These are phyloP conservation scores for Fragaria nilgerrensis DNA, from an alignment of 306 rosid species.

Conservation along the genomic window DNA sequence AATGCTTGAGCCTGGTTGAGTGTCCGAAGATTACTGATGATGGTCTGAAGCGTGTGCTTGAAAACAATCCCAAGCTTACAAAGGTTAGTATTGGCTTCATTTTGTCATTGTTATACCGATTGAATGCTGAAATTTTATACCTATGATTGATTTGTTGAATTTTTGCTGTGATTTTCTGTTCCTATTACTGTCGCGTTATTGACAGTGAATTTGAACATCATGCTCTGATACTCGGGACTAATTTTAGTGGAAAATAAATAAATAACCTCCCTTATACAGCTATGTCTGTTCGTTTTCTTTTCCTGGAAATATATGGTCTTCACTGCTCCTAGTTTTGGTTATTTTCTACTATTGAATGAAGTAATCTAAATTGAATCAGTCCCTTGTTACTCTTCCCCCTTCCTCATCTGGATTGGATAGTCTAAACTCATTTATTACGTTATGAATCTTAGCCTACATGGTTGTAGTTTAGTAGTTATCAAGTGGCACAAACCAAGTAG, in stretches of 20 bases:
- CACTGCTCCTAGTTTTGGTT: background rate
- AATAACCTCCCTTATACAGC: background rate
- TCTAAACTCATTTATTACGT: background rate
- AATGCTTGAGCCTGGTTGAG: constrained; percentile 75
- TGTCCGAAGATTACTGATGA: constrained; percentile 85
- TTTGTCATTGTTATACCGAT: constrained; percentile 11
- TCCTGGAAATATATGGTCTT: background rate
- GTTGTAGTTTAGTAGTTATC: background rate
- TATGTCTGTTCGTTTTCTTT: background rate
- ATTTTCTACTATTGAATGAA: background rate
- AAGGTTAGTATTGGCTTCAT: constrained; percentile 49
- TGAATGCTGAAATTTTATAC: background rate
- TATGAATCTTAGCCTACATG: background rate
- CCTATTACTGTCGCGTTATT: background rate
- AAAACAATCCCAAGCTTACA: constrained; percentile 62
- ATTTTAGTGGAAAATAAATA: background rate
- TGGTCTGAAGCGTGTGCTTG: constrained; percentile 73
- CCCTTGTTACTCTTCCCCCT: background rate
- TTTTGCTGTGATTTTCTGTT: too few species aligned
- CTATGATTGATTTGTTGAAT: background rate
- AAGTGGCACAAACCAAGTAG: background rate
- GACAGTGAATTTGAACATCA: background rate
- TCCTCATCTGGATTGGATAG: background rate
- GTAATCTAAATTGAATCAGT: background rate
- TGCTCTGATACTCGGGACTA: too few species aligned